These are phyloP conservation scores for Arctium minus DNA, from an alignment of 129 eudicot species.

Conservation along the genomic window DNA sequence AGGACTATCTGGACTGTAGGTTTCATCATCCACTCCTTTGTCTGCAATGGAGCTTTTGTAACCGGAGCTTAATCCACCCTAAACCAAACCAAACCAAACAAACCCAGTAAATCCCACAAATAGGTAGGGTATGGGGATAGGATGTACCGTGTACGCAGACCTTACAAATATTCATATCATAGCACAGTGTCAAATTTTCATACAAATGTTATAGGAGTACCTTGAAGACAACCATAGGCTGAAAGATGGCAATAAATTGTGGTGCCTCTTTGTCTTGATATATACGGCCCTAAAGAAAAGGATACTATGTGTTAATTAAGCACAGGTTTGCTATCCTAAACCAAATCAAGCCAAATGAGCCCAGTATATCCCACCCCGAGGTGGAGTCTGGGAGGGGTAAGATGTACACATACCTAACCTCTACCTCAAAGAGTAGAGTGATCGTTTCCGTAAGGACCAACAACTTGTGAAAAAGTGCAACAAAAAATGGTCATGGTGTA, in stretches of 20 bases:
- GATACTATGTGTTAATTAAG: background rate
- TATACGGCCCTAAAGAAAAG: constrained; percentile 63
- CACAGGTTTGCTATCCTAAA: background rate
- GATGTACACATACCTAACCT: background rate
- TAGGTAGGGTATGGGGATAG: background rate
- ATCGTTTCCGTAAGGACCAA: background rate
- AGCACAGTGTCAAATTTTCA: background rate
- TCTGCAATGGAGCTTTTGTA: constrained; percentile 81
- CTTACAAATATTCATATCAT: background rate
- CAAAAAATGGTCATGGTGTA: background rate
- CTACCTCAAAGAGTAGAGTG: background rate
- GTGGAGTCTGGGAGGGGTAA: background rate
- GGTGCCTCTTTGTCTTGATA: constrained; percentile 97
- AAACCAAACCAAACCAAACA: background rate
- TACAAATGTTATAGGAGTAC: constrained; percentile 31
- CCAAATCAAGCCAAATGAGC: background rate
- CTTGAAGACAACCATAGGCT: constrained; percentile 96
- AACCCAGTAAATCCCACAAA: background rate
- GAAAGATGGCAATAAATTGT: constrained; percentile 86
- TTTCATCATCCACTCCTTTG: constrained; percentile 84
- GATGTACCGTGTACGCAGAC: background rate
- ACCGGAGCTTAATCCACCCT: constrained; percentile 97
- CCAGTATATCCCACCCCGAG: background rate
- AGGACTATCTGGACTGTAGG: constrained; percentile 64
- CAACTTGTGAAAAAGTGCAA: background rate